phyloP scores from a whole-genome alignment of 2,329 filamentous ascomycete genomes.

The Clonostachys solani region DNA sequence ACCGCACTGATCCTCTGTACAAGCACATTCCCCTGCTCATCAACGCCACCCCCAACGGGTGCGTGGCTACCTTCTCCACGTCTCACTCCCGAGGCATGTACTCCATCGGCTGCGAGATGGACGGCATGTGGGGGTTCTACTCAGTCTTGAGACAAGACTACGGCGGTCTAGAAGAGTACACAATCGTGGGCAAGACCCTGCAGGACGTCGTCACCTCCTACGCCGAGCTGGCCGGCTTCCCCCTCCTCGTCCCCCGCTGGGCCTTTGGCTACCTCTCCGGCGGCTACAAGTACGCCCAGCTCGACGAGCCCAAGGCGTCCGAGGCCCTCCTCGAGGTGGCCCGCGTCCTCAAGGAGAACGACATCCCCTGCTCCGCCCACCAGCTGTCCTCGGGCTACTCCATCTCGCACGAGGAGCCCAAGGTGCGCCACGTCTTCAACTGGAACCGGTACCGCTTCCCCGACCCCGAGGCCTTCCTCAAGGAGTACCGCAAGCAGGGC shows the following conservation, averaged over 20 bases:
- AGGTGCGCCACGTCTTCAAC: conserved; percentile 63
- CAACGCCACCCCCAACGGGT: conserved; percentile 60
- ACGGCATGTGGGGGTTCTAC: conserved; percentile 71
- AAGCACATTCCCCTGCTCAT: conserved; percentile 73
- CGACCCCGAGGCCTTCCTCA: conserved; percentile 59
- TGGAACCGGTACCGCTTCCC: conserved; percentile 71
- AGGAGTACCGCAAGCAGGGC: conserved; percentile 57
- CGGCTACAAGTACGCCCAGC: conserved; percentile 50
- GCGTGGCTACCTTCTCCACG: conserved; percentile 64
- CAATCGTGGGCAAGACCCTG: conserved; percentile 62
- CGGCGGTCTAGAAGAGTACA: conserved; percentile 68
- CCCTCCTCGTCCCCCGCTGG: conserved; percentile 65
- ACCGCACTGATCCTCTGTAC: conserved; percentile 68
- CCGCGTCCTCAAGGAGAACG: conserved; percentile 55
- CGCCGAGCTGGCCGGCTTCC: conserved; percentile 64
- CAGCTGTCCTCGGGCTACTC: conserved; percentile 74
- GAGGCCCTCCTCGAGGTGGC: conserved; percentile 59
- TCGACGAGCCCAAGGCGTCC: conserved; percentile 45
- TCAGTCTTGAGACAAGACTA: conserved; percentile 71
- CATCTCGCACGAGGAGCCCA: conserved; percentile 60
- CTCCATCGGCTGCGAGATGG: conserved; percentile 67
- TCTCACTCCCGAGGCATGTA: conserved; percentile 61
- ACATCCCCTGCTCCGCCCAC: conserved; percentile 67
- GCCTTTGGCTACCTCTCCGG: conserved; percentile 71
- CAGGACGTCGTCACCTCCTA: conserved; percentile 63